A percentile compares a stretch with the other conserved stretches of the same genome.
Evolutionary conservation across 2,329 filamentous ascomycete species (phyloP).

Genomic region (Diaporthe longicolla): DNA sequence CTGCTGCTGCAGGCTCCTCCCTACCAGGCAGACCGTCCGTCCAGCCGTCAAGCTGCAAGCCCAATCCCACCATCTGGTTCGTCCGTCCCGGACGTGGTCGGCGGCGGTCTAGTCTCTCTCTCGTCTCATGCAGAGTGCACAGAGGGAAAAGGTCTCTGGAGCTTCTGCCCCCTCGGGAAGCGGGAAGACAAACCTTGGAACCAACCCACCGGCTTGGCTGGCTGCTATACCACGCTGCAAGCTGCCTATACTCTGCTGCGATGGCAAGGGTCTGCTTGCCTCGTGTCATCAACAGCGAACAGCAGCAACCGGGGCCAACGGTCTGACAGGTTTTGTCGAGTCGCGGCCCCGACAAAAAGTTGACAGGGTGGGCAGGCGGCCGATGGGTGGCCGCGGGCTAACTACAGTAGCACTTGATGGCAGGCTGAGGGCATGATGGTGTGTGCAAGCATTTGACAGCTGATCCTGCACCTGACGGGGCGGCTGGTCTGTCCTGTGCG

Average conservation of each 20-base stretch:
- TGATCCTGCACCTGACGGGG: constrained; percentile 22
- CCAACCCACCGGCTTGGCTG: constrained; percentile 28
- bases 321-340: constrained; percentile 21
- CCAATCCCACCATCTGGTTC: constrained; percentile 23
- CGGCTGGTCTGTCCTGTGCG: constrained; percentile 2
- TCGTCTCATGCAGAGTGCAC: constrained; percentile 30
- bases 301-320: background rate
- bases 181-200: constrained; percentile 32
- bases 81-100: constrained; percentile 4
- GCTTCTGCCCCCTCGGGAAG: constrained; percentile 30
- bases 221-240: constrained; percentile 16
- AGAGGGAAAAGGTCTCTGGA: background rate
- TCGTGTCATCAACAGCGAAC: constrained; percentile 21
- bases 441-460: constrained; percentile 26
- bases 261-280: constrained; percentile 17
- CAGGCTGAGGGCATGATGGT: constrained; percentile 14
- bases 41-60: constrained; percentile 20
- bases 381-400: constrained; percentile 8
- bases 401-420: constrained; percentile 3
- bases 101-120: constrained; percentile 11
- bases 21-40: constrained; percentile 4
- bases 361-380: background rate
- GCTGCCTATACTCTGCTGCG: background rate
- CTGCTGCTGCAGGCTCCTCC: constrained; percentile 1
- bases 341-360: constrained; percentile 6